Evolutionary conservation across 345 rosid genomes (phyloP).

Genomic region (Ailanthus altissimus): DNA sequence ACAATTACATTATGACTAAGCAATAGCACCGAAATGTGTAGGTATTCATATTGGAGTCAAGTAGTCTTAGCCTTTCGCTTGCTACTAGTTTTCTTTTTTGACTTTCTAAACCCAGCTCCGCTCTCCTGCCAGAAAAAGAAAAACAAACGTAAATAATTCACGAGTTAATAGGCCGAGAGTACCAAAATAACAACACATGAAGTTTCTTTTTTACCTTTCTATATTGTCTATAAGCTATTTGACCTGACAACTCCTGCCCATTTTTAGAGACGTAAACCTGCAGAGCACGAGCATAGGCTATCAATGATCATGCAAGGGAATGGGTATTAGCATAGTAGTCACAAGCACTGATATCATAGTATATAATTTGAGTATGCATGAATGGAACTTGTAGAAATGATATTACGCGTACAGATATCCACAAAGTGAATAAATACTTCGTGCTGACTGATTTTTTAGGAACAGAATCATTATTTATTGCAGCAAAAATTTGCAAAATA

Average conservation of each 20-base stretch:
- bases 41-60: neutral
- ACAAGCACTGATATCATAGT: neutral
- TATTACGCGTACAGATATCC: neutral
- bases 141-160: conserved; percentile 2
- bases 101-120: conserved; percentile 43
- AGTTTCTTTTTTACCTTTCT: conserved; percentile 50
- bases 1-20: neutral
- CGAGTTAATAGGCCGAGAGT: conserved; percentile 1
- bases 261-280: conserved; percentile 71
- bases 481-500: neutral
- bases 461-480: neutral
- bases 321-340: neutral
- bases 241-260: conserved; percentile 86
- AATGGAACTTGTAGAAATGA: neutral
- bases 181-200: conserved; percentile 3
- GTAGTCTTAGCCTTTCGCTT: conserved; percentile 30
- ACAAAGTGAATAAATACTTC: neutral
- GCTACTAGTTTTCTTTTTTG: conserved; percentile 42
- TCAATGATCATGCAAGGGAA: neutral
- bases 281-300: conserved; percentile 14
- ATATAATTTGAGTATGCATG: neutral
- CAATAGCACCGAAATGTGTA: neutral
- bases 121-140: conserved; percentile 52
- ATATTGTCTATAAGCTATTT: conserved; percentile 70
- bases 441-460: neutral